Percentiles rank a stretch among this genome's conserved stretches.
Conservation (phyloP, 164 flowering plant species). For the Hamamelis virginiana region DNA sequence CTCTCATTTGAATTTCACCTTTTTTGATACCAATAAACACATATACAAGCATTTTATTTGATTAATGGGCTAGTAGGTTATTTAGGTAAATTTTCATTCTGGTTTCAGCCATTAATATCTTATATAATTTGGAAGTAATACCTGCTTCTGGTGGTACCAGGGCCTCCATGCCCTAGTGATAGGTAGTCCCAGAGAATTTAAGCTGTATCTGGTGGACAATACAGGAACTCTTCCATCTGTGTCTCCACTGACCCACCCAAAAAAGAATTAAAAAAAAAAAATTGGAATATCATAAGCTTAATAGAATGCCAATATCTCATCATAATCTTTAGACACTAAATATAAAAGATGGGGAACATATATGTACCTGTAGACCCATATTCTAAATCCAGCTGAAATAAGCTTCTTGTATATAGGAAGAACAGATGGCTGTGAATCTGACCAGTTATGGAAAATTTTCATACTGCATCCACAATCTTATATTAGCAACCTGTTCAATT, state of each 20-base stretch:
- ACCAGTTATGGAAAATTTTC: slow-evolving; percentile 53
- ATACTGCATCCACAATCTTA: slow-evolving; percentile 44
- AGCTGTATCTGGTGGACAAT: slow-evolving; percentile 77
- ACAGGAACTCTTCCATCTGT: slow-evolving; percentile 98
- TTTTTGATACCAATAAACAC: no score
- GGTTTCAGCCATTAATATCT: neutral
- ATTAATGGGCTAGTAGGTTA: no score
- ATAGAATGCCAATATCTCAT: neutral
- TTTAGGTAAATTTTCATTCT: no score
- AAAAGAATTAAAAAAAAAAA: no score
- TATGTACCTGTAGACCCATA: slow-evolving; percentile 97
- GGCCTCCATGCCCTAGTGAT: slow-evolving; percentile 79
- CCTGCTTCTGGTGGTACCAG: slow-evolving; percentile 89
- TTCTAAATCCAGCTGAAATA: slow-evolving; percentile 73
- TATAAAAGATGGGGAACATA: neutral
- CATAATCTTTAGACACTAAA: neutral
- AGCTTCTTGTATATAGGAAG: slow-evolving; percentile 88
- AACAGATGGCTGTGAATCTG: slow-evolving; percentile 61
- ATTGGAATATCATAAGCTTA: neutral
- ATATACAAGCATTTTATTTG: no score
- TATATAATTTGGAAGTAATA: slow-evolving; percentile 6
- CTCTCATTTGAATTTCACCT: no score
- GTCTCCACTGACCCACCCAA: slow-evolving; percentile 69
- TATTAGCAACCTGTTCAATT: neutral
- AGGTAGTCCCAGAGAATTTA: slow-evolving; percentile 60